Base-by-base conservation (phyloP, 177 flowering plant species). In the Vitis hybrid region DNA sequence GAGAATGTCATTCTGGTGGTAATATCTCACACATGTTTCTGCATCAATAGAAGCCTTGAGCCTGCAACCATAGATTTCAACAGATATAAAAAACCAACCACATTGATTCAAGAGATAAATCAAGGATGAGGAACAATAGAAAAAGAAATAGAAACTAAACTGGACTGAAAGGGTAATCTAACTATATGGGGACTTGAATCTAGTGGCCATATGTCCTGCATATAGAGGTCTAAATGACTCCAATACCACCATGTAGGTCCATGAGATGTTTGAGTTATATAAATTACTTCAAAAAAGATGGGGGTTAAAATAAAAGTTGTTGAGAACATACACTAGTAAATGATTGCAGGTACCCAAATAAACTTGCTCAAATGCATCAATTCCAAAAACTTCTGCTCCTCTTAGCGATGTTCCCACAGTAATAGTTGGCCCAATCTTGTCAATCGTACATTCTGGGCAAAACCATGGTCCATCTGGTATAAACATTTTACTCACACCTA, bases 401-500 rank as follows among this genome's bases (percentile, higher is more conserved):
- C 73, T 82, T 6, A 96, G 81, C n/a, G 86, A 79, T 18, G 85
- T 82, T 74, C 85, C 87, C 50, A 67, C 71, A 13, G 82, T 72
- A 61, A 89, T 68, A 66, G 71, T 64, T 16, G 90, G 87, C 22
- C 81, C 89, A 34, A 66, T 72, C 73, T 81, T 85, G 61, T 79
- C 80, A 52, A 88, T 77, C 18, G 75, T 75, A 79, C 99, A 96
- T 74, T 96, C 99, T 0, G 94, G 97, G 77, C 99, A 96, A 75
- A 80, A 92, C 99, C 99, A 96, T 54, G 80, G 49, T 58, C 98
- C 99, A n/a, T 85, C 84, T 18, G 97, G 97, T 68, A 96, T 80
- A 65, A 34, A 70, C 80, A 83, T 58, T 80, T 94, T 96, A 80
- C 68, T 81, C 65, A 93, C 80, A 56, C 97, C 97, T 54, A 93